Evolutionary conservation across 495 filamentous ascomycete species (phyloP), one percentile per base, ranked within the genome.

Genomic region (Collariella sp.): DNA sequence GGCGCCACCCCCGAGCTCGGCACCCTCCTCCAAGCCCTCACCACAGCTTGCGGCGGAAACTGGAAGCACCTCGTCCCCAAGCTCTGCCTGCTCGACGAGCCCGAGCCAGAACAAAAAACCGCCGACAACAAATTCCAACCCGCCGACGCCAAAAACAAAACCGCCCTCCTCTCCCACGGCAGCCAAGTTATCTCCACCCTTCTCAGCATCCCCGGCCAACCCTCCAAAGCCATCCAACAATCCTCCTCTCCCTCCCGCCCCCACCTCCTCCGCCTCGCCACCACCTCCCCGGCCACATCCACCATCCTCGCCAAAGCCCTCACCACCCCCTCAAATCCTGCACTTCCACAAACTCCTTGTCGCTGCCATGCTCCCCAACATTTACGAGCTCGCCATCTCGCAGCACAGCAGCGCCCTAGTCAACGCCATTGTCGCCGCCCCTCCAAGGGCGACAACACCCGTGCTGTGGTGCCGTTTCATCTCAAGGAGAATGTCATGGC

Each of bases 371-470:
- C 59, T 81, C 72, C 70, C 84, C 68, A 59, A 68, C 54, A 68
- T 86, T 7, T 75, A 76, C 34, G 74, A 80, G 2, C 77, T 98
- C 33, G 83, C 90, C 0, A 68, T 82, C 24, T 82, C 89, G 54
- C 78, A 77, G 41, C 77, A 83, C 50, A 90, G 86, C 23, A 89
- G 86, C 15, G 86, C 86, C 64, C 80, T 96, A 18, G 76, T 95
- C 12, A 89, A 91, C 66, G 74, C 81, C 18, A 74, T 95, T 26
- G 90, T 91, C 78, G 57, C 73, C 11, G 84, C 86, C 72, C 75
- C 0, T 76, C 72, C 13, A 72, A 66, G 50, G 72, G 67, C 13
- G 67, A 70, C 15, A 66, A 55, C 43, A 61, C 68, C 46, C 62
- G 33, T 2, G 56, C 56, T 2, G 45, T 69, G n/a, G 61, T 78